Base-by-base conservation (phyloP, 164 flowering plant genomes). In the Umbellularia californica region DNA sequence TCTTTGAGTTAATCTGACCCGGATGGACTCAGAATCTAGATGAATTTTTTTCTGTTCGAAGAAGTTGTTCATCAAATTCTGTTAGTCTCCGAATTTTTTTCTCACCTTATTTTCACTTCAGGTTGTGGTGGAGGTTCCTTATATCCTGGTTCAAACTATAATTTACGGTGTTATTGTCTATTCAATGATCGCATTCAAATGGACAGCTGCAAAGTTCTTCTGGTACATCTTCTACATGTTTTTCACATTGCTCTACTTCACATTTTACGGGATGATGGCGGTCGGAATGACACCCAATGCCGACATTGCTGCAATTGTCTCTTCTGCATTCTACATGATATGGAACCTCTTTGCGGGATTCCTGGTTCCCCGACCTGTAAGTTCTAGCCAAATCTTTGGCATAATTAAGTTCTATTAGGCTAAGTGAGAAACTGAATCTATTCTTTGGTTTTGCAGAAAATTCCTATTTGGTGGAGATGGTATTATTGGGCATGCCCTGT, bases 291-390 rank as follows among this genome's bases (percentile, higher is more conserved):
- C 88, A 1, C 88, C 88, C n/a, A 79, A 83, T 72, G 79, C 72
- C 17, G 68, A 85, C 73, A 70, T 83, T 17, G 88, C 84, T 47
- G 72, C 86, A 62, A 80, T 85, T 30, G 70, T 83, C 52, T 79
- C 82, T 25, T 58, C 84, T 14, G 82, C 81, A 19, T 83, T 83
- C 73, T 78, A 81, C 35, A 76, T 72, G 5, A 5, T 83, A 51
- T 83, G 86, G 86, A 83, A 81, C 35, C 77, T 85, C 67, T 85
- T 85, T 69, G 78, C 86, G 0, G 88, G 88, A 13, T 85, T 85
- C 68, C 58, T 85, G 64, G 52, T 85, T 47, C 84, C 84, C 5
- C 67, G 76, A 70, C 50, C 81, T 2, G 87, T 85, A 78, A 51
- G 87, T 75, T 47, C 19, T 69, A 30, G 17, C 11, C n/a, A 12